Evolutionary conservation across 345 rosid species (phyloP).

Genomic region (Sisymbrium irio): DNA sequence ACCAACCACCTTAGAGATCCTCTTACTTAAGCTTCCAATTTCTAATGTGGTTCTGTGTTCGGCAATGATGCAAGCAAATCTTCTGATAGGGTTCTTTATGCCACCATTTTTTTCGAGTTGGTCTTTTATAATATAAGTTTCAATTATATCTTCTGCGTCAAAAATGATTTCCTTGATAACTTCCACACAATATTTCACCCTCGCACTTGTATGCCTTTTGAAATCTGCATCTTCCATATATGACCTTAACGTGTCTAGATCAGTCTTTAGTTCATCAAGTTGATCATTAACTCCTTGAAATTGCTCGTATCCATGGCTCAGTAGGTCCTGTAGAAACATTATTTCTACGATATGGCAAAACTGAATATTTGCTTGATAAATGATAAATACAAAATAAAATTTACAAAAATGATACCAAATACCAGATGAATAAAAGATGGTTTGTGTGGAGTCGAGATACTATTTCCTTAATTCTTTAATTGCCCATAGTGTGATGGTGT

Average conservation of each 20-base stretch:
- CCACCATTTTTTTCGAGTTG: not conserved
- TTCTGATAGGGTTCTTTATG: not conserved
- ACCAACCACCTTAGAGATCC: too few species aligned
- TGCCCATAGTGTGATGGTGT: too few species aligned
- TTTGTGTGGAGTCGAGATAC: too few species aligned
- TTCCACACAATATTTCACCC: conserved; percentile 24
- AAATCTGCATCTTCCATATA: conserved; percentile 33
- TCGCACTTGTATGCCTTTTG: conserved; percentile 19
- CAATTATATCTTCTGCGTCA: conserved; percentile 30
- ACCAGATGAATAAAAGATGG: too few species aligned
- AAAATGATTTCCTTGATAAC: conserved; percentile 24
- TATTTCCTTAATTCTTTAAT: too few species aligned
- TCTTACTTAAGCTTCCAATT: not conserved
- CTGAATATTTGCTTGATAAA: too few species aligned
- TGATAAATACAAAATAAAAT: too few species aligned
- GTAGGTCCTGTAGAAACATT: too few species aligned
- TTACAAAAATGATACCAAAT: too few species aligned
- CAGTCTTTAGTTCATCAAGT: conserved; percentile 5
- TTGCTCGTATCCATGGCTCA: not conserved
- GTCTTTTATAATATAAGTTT: conserved; percentile 14
- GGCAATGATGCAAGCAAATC: not conserved
- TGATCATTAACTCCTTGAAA: conserved; percentile 8
- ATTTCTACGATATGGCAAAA: too few species aligned
- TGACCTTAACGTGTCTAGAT: conserved; percentile 19
- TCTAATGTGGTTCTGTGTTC: not conserved